A percentile compares a stretch with the other conserved stretches of the same genome.
Conservation (phyloP, 2,329 filamentous ascomycete genomes). For the Aspergillus neotritici region DNA sequence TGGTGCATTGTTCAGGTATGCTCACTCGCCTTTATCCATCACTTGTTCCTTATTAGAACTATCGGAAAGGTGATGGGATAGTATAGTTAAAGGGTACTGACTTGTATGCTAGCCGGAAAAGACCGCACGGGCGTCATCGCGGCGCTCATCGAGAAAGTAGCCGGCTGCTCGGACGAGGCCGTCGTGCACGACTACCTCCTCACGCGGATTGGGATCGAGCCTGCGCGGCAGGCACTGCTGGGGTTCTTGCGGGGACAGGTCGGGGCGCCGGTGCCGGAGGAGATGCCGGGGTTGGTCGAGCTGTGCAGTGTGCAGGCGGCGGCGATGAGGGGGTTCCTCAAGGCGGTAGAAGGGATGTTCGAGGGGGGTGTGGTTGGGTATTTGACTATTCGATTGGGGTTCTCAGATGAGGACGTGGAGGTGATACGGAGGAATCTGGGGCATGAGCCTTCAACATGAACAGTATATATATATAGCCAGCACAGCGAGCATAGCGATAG, state of each 20-base stretch:
- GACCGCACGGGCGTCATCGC: conserved; percentile 70
- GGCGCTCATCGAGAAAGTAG: conserved; percentile 60
- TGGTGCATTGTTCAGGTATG: conserved; percentile 58
- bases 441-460: no score
- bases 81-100: no score
- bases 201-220: conserved; percentile 22
- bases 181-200: conserved; percentile 61
- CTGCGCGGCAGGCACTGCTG: conserved; percentile 17
- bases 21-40: no score
- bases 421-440: conserved; percentile 18
- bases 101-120: conserved; percentile 59
- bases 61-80: no score
- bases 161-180: conserved; percentile 52
- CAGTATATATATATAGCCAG: no score
- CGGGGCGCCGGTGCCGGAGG: conserved; percentile 13
- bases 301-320: conserved; percentile 20
- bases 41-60: not conserved
- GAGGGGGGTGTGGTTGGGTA: conserved; percentile 18
- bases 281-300: conserved; percentile 20
- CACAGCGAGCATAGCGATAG: no score
- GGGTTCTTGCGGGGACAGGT: conserved; percentile 13
- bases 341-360: conserved; percentile 16
- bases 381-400: conserved; percentile 18
- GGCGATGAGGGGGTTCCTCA: conserved; percentile 23
- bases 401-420: conserved; percentile 15